A percentile compares a stretch with the other conserved stretches of the same genome.
phyloP scores from a whole-genome alignment of 2,329 filamentous ascomycete species.

The Paradendryphiella salina region DNA sequence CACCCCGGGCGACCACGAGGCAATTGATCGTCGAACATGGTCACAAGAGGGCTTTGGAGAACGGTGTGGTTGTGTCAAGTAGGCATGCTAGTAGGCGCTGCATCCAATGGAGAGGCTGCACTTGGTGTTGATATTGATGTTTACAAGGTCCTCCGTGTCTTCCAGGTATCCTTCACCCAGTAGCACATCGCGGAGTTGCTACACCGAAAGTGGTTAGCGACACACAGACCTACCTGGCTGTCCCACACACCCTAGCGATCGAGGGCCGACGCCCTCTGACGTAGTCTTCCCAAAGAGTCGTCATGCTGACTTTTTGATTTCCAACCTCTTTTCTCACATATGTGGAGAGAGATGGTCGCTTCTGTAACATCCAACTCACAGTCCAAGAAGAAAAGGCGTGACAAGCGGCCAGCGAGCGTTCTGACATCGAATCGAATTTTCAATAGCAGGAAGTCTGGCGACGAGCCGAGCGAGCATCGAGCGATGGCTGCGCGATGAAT shows the following conservation, averaged over 20 bases:
- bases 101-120: background rate
- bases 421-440: background rate
- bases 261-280: conserved; percentile 5
- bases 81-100: background rate
- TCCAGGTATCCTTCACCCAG: background rate
- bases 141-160: conserved; percentile 1
- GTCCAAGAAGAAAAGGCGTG: background rate
- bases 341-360: conserved; percentile 1
- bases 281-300: conserved; percentile 4
- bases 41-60: background rate
- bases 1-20: background rate
- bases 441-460: background rate
- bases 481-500: background rate
- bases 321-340: background rate
- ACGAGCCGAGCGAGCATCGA: background rate
- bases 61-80: background rate
- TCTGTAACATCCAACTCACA: background rate
- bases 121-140: background rate
- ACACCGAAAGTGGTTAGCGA: background rate
- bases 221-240: background rate
- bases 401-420: background rate
- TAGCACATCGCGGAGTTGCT: background rate
- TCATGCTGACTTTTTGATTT: conserved; percentile 9
- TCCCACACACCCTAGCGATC: conserved; percentile 3
- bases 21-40: background rate